Evolutionary conservation across 1,284 basidiomycete genomes (phyloP), one percentile per base, ranked within the genome.

Genomic region (Hemileia vastatrix): DNA sequence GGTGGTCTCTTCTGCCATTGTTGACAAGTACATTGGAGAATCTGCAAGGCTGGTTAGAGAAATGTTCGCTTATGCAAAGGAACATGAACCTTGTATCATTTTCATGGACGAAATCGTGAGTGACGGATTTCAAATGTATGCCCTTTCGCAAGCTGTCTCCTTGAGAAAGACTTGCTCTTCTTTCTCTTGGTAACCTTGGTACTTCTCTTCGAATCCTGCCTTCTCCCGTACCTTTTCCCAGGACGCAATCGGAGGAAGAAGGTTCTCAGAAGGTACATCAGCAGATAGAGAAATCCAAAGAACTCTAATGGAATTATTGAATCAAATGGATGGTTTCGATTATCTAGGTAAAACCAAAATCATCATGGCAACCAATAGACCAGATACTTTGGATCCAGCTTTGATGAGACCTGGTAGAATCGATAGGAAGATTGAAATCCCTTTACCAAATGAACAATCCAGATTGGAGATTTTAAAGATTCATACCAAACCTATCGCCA

Each of bases 91-190:
- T 51, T 95, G 94, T 76, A 94, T 98, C 72, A 97, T 98, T 75
- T 98, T 98, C 80, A 97, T 98, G 86, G 94, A 98, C 77, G 94
- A 98, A 79, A 96, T 98, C n/a, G n/a, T n/a, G n/a, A n/a, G n/a
- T n/a, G n/a, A n/a, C n/a, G n/a, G n/a, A 27, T 47, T 19, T 40
- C 36, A 40, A 40, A 15, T 9, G 36, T 9, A 40, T 11, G 36
- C 27, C 27, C 27, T 27, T 27, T 27, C 27, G 27, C 27, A 27
- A 27, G 27, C 27, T 27, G 27, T 27, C 27, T 27, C 27, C 27
- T 27, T 27, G 36, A 15, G 36, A 40, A 40, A 40, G 36, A 15
- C 27, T 27, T 27, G 27, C 27, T 27, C 27, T 27, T 27, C 27
- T 27, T 27, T 27, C 27, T 27, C 23, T 52, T 52, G 15, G 50